Conservation (phyloP, 2,329 filamentous ascomycete species). For the Neoarthrinium moseri region DNA sequence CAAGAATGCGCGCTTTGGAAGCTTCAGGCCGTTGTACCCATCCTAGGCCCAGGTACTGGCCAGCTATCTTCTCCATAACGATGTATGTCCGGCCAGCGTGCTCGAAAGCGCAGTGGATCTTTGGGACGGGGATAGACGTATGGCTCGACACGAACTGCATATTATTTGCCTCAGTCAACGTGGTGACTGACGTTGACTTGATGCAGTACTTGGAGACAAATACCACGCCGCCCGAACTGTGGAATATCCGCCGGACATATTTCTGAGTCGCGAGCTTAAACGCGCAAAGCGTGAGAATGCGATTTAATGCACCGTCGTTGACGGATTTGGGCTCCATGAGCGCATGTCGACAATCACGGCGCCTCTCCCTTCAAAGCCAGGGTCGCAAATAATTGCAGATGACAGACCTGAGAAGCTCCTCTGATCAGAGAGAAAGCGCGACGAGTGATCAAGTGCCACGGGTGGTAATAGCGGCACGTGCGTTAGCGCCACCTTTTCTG, state of each 20-base stretch:
- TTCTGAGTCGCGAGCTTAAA: neutral
- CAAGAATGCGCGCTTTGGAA: constrained; percentile 14
- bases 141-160: constrained; percentile 39
- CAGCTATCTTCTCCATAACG: constrained; percentile 38
- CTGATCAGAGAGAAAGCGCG: too few species aligned
- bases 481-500: too few species aligned
- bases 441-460: too few species aligned
- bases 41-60: constrained; percentile 13
- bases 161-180: constrained; percentile 34
- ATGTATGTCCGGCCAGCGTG: constrained; percentile 40
- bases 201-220: constrained; percentile 4
- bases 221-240: neutral
- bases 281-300: constrained; percentile 4
- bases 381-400: too few species aligned
- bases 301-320: neutral
- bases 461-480: too few species aligned
- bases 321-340: constrained; percentile 5
- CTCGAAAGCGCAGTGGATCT: constrained; percentile 40
- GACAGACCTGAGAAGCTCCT: too few species aligned
- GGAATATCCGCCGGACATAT: neutral
- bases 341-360: neutral
- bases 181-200: neutral
- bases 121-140: constrained; percentile 43
- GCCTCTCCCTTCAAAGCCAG: too few species aligned
- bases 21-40: constrained; percentile 11